Evolutionary conservation across 2,329 filamentous ascomycete species (phyloP).

Genomic region (Ambrosiella cleistominuta): DNA sequence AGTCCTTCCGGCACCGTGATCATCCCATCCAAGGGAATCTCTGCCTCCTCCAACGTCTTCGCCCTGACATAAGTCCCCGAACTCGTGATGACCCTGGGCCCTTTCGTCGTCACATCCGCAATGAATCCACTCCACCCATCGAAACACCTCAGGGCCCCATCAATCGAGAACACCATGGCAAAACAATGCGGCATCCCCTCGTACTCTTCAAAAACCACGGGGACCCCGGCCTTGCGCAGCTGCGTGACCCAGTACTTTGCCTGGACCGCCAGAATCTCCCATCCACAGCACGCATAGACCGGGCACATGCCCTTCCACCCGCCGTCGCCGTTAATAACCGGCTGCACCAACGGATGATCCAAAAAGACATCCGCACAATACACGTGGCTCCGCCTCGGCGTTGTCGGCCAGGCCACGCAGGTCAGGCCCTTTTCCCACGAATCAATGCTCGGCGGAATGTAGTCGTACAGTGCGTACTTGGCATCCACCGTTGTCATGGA

Average conservation of each 20-base stretch:
- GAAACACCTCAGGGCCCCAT: slow-evolving; percentile 30
- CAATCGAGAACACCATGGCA: slow-evolving; percentile 34
- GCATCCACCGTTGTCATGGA: slow-evolving; percentile 29
- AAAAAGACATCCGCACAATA: slow-evolving; percentile 37
- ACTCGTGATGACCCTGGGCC: slow-evolving; percentile 18
- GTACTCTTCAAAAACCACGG: slow-evolving; percentile 53
- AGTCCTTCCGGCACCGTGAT: no score
- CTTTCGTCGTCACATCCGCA: slow-evolving; percentile 20
- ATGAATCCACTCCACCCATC: slow-evolving; percentile 41
- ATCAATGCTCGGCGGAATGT: slow-evolving; percentile 24
- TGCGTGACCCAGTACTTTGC: slow-evolving; percentile 39
- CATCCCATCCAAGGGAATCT: no score
- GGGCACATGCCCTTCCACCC: slow-evolving; percentile 49
- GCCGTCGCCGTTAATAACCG: slow-evolving; percentile 29
- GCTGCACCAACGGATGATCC: slow-evolving; percentile 50
- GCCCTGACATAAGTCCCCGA: slow-evolving; percentile 31
- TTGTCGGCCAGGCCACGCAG: slow-evolving; percentile 38
- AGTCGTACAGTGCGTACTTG: slow-evolving; percentile 20
- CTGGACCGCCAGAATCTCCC: slow-evolving; percentile 57
- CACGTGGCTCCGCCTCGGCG: slow-evolving; percentile 31
- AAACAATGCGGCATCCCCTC: slow-evolving; percentile 72
- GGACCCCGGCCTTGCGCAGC: slow-evolving; percentile 21
- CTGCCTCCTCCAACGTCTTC: slow-evolving; percentile 31
- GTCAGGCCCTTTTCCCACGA: slow-evolving; percentile 18
- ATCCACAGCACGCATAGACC: slow-evolving; percentile 48